Percentiles rank a stretch among this genome's conserved stretches.
Conservation (phyloP, 2,329 filamentous ascomycete genomes). For the Tolypocladium ovalisporum region DNA sequence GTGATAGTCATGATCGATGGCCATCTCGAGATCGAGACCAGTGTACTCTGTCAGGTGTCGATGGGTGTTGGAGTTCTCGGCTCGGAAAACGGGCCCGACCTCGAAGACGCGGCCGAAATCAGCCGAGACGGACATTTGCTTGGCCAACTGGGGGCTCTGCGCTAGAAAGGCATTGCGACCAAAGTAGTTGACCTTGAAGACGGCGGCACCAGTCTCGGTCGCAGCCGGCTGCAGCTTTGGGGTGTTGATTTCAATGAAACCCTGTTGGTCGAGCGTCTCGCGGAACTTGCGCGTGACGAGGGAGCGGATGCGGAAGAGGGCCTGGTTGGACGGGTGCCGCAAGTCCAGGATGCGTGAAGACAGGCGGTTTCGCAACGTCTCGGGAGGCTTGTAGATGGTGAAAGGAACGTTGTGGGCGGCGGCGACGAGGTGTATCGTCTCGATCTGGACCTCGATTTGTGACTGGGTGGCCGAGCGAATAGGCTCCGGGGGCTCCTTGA, state of each 20-base stretch:
- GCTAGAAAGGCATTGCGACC: conserved; percentile 77
- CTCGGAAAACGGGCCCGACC: conserved; percentile 62
- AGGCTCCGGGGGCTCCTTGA: conserved; percentile 63
- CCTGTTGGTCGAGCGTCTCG: conserved; percentile 57
- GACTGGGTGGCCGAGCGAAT: conserved; percentile 68
- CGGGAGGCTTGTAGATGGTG: conserved; percentile 52
- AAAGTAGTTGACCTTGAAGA: conserved; percentile 91
- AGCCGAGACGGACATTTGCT: conserved; percentile 84
- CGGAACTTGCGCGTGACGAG: conserved; percentile 74
- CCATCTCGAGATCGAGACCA: conserved; percentile 87
- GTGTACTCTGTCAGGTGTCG: conserved; percentile 92
- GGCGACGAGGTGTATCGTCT: conserved; percentile 40
- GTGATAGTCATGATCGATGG: conserved; percentile 78
- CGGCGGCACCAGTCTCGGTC: conserved; percentile 82
- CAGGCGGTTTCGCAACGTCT: conserved; percentile 57
- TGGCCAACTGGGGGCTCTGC: conserved; percentile 83
- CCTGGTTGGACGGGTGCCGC: conserved; percentile 75
- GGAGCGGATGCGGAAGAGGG: conserved; percentile 79
- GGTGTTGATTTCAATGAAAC: conserved; percentile 88
- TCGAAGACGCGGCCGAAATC: conserved; percentile 88
- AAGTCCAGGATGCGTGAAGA: conserved; percentile 74
- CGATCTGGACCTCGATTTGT: conserved; percentile 63
- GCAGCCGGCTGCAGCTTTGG: conserved; percentile 85
- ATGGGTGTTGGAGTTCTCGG: conserved; percentile 92
- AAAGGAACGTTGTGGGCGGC: conserved; percentile 36